A percentile compares a stretch with the other conserved stretches of the same genome.
Evolutionary conservation across 768 basidiomycete genomes (phyloP).

Genomic region (Boletus barrowsii): DNA sequence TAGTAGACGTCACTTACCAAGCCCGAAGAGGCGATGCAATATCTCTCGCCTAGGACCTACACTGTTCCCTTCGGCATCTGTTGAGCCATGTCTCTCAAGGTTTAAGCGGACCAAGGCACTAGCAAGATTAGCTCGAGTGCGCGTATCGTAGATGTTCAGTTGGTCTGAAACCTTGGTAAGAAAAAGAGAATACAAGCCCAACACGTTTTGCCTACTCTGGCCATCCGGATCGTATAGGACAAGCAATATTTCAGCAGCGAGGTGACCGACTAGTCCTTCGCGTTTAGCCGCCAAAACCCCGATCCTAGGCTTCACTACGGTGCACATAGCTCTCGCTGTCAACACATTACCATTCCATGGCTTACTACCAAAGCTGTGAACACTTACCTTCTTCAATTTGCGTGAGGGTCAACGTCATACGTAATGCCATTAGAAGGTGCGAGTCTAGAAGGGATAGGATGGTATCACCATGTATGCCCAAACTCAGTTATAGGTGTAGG

Average conservation of each 20-base stretch:
- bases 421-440: conserved; percentile 10
- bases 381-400: conserved; percentile 14
- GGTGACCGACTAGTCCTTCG: conserved; percentile 9
- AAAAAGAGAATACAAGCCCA: not conserved
- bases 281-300: conserved; percentile 10
- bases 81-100: too few species aligned
- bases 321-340: not conserved
- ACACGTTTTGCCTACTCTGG: not conserved
- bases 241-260: conserved; percentile 20
- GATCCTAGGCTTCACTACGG: conserved; percentile 6
- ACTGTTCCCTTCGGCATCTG: not conserved
- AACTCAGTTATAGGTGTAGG: too few species aligned
- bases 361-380: not conserved
- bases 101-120: not conserved
- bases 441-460: conserved; percentile 3
- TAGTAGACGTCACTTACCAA: not conserved
- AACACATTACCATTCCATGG: not conserved
- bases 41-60: not conserved
- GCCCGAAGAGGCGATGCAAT: not conserved
- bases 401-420: conserved; percentile 17
- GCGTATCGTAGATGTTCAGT: not conserved
- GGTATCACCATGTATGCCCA: not conserved
- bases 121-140: not conserved
- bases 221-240: conserved; percentile 1
- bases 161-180: not conserved